Percentiles rank a stretch among this genome's conserved stretches.
Evolutionary conservation across 2,329 filamentous ascomycete genomes (phyloP).

Genomic region (Claviceps monticola): DNA sequence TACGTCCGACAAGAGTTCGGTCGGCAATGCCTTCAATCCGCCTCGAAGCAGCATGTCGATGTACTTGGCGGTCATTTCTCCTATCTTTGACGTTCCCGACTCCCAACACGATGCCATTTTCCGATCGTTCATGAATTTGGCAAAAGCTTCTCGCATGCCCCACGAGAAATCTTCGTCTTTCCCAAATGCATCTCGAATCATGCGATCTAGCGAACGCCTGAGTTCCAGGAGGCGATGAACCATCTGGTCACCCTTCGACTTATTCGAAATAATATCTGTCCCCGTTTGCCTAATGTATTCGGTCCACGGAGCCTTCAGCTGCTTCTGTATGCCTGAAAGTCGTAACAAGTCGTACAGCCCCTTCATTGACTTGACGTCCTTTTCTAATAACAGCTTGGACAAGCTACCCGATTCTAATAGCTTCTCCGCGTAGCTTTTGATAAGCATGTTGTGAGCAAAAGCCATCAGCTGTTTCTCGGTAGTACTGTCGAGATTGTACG

Average conservation of each 20-base stretch:
- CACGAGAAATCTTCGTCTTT: slow-evolving; percentile 66
- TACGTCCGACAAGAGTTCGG: slow-evolving; percentile 48
- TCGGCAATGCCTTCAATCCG: slow-evolving; percentile 70
- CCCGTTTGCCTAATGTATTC: slow-evolving; percentile 68
- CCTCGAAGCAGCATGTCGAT: slow-evolving; percentile 80
- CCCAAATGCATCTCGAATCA: slow-evolving; percentile 64
- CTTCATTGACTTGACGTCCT: slow-evolving; percentile 56
- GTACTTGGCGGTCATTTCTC: slow-evolving; percentile 97
- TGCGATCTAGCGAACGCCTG: slow-evolving; percentile 63
- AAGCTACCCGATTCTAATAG: slow-evolving; percentile 55
- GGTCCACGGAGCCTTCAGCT: slow-evolving; percentile 60
- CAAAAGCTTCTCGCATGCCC: slow-evolving; percentile 72
- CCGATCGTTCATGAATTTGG: slow-evolving; percentile 83
- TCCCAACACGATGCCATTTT: slow-evolving; percentile 58
- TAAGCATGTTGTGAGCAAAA: slow-evolving; percentile 57
- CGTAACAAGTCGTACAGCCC: slow-evolving; percentile 66
- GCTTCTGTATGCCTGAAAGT: slow-evolving; percentile 54
- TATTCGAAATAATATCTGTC: slow-evolving; percentile 64
- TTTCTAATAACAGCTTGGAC: slow-evolving; percentile 56
- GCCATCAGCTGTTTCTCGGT: slow-evolving; percentile 67
- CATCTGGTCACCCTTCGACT: slow-evolving; percentile 70
- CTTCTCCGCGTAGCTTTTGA: slow-evolving; percentile 52
- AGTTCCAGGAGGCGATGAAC: slow-evolving; percentile 68
- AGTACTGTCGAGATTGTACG: slow-evolving; percentile 67
- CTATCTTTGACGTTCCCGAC: slow-evolving; percentile 81